Evolutionary conservation across 1,284 basidiomycete genomes (phyloP).

Genomic region (Phellinidium pouzarii): DNA sequence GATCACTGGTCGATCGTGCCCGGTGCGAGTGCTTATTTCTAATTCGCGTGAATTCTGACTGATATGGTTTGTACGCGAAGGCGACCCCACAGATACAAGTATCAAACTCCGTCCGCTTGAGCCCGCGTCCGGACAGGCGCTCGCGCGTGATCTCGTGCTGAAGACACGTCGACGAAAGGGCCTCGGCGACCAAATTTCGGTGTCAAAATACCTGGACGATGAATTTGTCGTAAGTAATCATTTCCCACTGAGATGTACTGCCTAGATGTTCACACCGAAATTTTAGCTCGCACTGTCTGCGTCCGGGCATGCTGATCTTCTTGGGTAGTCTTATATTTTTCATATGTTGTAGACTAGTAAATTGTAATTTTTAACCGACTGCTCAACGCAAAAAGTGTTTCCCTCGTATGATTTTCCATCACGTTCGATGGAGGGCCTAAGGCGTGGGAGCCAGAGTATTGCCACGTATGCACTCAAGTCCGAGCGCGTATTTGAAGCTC

Average conservation of each 20-base stretch:
- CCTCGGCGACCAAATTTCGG: constrained; percentile 87
- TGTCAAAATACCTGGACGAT: constrained; percentile 91
- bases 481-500: constrained; percentile 8
- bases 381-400: too few relatives aligned
- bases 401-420: background rate
- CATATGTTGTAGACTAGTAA: constrained; percentile 7
- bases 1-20: constrained; percentile 99
- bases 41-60: constrained; percentile 21
- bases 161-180: constrained; percentile 97
- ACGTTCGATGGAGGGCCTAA: background rate
- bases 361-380: too few relatives aligned
- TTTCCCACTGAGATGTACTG: constrained; percentile 21
- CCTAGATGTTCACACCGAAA: constrained; percentile 23
- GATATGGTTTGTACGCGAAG: constrained; percentile 32
- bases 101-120: constrained; percentile 95
- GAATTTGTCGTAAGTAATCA: constrained; percentile 73
- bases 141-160: constrained; percentile 88
- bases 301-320: constrained; percentile 82
- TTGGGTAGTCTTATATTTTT: constrained; percentile 44
- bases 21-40: constrained; percentile 37
- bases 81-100: constrained; percentile 92
- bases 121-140: constrained; percentile 90
- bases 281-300: constrained; percentile 79
- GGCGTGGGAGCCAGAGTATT: background rate
- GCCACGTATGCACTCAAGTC: constrained; percentile 10